phyloP scores from a whole-genome alignment of 2,329 filamentous ascomycete species.

The Magnaporthiopsis rhizophila region DNA sequence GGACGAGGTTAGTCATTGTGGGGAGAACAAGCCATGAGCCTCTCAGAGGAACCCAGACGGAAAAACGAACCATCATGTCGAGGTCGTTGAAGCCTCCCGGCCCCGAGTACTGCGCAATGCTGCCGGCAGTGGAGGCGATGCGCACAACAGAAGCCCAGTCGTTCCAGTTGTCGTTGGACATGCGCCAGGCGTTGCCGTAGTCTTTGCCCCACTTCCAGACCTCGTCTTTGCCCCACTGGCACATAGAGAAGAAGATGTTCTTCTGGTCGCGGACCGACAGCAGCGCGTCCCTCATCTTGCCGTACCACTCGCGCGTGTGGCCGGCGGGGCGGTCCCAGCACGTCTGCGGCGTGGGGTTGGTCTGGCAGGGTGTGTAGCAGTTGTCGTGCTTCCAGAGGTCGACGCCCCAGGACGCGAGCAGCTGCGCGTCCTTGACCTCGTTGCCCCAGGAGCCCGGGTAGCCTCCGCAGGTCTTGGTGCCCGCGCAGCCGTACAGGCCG shows the following conservation, averaged over 20 bases:
- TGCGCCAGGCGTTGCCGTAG: constrained; percentile 34
- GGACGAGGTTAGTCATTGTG: not conserved
- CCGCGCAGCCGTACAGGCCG: constrained; percentile 54
- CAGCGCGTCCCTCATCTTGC: constrained; percentile 35
- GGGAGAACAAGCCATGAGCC: no score
- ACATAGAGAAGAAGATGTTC: constrained; percentile 37
- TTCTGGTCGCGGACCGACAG: constrained; percentile 16
- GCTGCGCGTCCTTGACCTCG: constrained; percentile 48
- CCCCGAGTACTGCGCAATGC: constrained; percentile 14
- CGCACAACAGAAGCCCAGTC: constrained; percentile 14
- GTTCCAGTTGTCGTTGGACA: constrained; percentile 31
- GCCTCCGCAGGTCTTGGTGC: constrained; percentile 39
- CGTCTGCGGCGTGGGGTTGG: constrained; percentile 18
- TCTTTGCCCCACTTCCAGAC: constrained; percentile 36
- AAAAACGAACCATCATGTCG: constrained; percentile 17
- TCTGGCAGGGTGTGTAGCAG: constrained; percentile 24
- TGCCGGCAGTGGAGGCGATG: constrained; percentile 11
- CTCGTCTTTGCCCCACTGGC: constrained; percentile 35
- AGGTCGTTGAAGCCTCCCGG: constrained; percentile 23
- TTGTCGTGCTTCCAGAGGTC: constrained; percentile 51
- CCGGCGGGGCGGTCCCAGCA: constrained; percentile 38
- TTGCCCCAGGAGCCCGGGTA: constrained; percentile 49
- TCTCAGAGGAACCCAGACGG: no score
- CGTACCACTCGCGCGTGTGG: constrained; percentile 33
- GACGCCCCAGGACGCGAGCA: constrained; percentile 50